These are phyloP conservation scores for Thinopyrum elongatum DNA, from an alignment of 176 grass and related monocot species.

Conservation along the genomic window DNA sequence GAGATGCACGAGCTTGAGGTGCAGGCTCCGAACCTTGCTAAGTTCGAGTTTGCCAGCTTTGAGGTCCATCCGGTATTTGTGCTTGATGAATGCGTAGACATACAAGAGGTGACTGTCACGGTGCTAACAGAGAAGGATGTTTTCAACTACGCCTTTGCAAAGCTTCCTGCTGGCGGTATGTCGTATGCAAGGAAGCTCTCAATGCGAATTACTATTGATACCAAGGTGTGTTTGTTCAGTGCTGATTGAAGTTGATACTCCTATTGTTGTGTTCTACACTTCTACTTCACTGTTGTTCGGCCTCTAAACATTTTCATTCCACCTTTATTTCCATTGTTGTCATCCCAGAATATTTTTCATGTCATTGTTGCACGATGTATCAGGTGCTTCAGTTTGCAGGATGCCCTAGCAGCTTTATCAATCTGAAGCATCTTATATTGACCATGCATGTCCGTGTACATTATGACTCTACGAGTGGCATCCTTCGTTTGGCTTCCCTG, in stretches of 20 bases:
- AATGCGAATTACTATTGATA: background rate
- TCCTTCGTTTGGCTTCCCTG: background rate
- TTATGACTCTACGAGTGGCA: background rate
- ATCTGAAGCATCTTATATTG: background rate
- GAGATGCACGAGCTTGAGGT: background rate
- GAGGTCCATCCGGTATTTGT: background rate
- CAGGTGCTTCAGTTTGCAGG: too few relatives aligned
- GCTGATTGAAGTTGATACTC: too few relatives aligned
- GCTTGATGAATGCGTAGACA: background rate
- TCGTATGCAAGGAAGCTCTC: background rate
- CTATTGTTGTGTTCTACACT: too few relatives aligned
- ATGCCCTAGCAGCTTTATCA: too few relatives aligned
- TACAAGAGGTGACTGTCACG: background rate
- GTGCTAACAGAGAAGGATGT: background rate
- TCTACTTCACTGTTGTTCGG: too few relatives aligned
- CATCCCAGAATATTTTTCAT: too few relatives aligned
- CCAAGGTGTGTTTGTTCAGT: background rate
- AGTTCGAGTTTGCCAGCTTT: background rate
- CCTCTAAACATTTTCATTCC: too few relatives aligned
- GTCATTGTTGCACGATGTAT: too few relatives aligned
- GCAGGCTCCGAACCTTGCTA: background rate
- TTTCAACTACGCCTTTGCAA: background rate
- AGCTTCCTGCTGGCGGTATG: background rate
- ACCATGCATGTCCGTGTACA: background rate
- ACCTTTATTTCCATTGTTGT: too few relatives aligned